Percentiles rank a stretch among this genome's conserved stretches.
Conservation (phyloP, 345 rosid genomes). For the Salix dunnii region DNA sequence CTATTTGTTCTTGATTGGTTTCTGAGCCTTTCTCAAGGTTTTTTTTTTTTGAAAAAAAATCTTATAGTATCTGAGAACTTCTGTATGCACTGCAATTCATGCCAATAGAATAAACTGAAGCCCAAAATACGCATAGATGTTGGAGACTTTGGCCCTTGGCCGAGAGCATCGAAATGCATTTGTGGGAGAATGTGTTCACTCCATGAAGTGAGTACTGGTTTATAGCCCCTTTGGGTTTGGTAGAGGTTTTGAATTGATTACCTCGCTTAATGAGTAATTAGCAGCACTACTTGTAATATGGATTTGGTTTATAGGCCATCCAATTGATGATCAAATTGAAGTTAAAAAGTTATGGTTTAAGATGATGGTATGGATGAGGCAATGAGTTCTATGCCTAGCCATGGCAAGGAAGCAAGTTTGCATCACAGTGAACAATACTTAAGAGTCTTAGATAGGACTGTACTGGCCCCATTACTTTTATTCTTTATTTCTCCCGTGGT, state of each 20-base stretch:
- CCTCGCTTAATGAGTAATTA: neutral
- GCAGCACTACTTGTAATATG: neutral
- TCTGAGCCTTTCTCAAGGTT: neutral
- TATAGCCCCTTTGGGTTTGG: neutral
- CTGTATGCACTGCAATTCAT: neutral
- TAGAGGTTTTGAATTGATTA: neutral
- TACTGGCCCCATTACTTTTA: neutral
- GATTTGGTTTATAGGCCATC: neutral
- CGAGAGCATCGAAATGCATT: neutral
- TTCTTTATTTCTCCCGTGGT: neutral
- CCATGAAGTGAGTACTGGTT: neutral
- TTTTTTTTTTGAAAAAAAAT: neutral
- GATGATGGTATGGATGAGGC: neutral
- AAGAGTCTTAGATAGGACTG: neutral
- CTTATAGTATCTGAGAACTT: neutral
- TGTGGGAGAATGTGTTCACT: neutral
- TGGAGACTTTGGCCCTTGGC: neutral
- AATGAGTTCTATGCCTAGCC: neutral
- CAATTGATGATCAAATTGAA: neutral
- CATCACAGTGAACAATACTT: neutral
- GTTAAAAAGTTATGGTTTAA: too few relatives aligned
- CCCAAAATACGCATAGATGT: neutral
- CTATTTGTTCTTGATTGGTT: neutral
- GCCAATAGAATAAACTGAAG: neutral
- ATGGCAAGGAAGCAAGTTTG: neutral